These are phyloP conservation scores for Pythium insidiosum DNA, from an alignment of 352 stramenopile genomes.

Conservation along the genomic window DNA sequence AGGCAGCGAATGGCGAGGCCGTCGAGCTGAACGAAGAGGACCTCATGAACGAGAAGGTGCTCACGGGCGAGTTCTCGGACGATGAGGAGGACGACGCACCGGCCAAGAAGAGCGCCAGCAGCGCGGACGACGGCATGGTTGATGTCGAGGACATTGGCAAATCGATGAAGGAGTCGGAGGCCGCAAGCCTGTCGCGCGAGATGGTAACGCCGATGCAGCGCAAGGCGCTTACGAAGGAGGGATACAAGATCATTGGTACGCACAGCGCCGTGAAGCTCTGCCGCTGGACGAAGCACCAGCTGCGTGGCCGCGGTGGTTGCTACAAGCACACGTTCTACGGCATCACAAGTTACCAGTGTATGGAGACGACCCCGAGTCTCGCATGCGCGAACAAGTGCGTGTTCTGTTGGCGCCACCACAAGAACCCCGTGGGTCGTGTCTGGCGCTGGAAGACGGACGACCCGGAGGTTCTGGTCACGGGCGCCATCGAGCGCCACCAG, in stretches of 20 bases:
- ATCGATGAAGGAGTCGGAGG: conserved; percentile 81
- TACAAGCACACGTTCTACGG: conserved; percentile 99
- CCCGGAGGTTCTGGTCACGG: conserved; percentile 91
- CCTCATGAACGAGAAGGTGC: conserved; percentile 78
- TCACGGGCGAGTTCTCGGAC: conserved; percentile 63
- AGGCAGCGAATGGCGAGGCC: conserved; percentile 36
- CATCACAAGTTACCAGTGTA: conserved; percentile 99
- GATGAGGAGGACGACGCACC: conserved; percentile 40
- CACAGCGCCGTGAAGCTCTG: conserved; percentile 98
- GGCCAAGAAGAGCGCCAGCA: conserved; percentile 14
- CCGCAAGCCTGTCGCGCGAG: conserved; percentile 62
- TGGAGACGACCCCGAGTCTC: conserved; percentile 97
- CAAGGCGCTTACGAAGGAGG: conserved; percentile 94
- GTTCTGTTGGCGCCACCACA: conserved; percentile 99
- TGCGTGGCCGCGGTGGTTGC: conserved; percentile 94
- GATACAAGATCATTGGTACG: conserved; percentile 98
- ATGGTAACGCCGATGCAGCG: conserved; percentile 96
- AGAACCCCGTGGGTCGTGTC: conserved; percentile 96
- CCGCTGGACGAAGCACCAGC: conserved; percentile 98
- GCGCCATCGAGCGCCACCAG: conserved; percentile 87
- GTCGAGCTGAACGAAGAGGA: conserved; percentile 78
- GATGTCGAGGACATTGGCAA: conserved; percentile 85
- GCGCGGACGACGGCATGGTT: conserved; percentile 42
- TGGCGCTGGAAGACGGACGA: conserved; percentile 98
- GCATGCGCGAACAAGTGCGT: conserved; percentile 98